Percentiles rank a stretch among this genome's conserved stretches.
phyloP scores from a whole-genome alignment of 371 early-diverging fungal species.

The Dinochytrium kinnereticum region DNA sequence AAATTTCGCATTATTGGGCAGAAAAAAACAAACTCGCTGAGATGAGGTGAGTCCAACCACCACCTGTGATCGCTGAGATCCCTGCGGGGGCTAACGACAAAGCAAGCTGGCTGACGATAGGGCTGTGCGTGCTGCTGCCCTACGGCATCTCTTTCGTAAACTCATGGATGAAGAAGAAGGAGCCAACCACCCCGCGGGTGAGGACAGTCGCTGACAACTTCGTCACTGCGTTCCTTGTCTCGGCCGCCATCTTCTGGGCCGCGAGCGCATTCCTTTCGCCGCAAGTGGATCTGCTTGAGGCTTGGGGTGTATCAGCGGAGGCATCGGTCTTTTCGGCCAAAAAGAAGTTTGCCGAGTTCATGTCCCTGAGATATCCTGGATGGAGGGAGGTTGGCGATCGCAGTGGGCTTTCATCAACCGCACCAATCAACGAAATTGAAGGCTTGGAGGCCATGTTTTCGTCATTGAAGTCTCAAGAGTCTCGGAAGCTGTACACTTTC shows the following conservation, averaged over 20 bases:
- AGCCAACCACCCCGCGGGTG: neutral
- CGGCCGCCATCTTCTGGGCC: neutral
- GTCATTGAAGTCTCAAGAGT: constrained; percentile 23
- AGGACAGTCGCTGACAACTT: neutral
- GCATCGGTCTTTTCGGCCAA: constrained; percentile 15
- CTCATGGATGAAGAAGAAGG: neutral
- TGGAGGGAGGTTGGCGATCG: constrained; percentile 20
- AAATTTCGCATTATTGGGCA: no score
- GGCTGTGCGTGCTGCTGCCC: neutral
- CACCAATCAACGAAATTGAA: neutral
- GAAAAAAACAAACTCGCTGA: no score
- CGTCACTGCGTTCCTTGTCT: neutral
- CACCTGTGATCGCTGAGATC: no score
- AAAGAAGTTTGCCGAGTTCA: constrained; percentile 18
- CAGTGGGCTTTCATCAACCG: neutral
- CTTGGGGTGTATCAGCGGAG: constrained; percentile 13
- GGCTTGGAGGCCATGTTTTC: constrained; percentile 13
- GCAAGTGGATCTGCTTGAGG: constrained; percentile 13
- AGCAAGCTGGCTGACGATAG: neutral
- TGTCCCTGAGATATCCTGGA: constrained; percentile 19
- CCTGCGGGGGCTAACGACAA: no score
- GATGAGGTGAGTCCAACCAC: no score
- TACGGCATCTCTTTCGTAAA: neutral
- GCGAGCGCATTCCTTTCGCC: neutral
- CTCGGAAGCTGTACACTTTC: constrained; percentile 23